These are phyloP conservation scores for Diutina pseudorugosa DNA, from an alignment of 1,139 yeast genomes.

Conservation along the genomic window DNA sequence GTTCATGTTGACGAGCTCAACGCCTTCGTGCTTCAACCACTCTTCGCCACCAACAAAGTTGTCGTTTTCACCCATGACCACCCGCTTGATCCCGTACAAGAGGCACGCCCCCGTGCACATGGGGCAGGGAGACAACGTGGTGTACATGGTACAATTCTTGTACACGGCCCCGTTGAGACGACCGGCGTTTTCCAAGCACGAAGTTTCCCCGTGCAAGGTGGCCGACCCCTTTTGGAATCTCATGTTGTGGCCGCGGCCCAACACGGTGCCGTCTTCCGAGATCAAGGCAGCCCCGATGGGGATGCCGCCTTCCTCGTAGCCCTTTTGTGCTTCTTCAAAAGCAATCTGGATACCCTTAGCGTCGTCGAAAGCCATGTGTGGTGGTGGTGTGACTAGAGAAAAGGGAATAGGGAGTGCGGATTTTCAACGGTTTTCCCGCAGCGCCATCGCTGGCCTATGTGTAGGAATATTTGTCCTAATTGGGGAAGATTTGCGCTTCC, in stretches of 20 bases:
- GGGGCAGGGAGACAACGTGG: conserved; percentile 84
- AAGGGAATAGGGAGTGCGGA: background rate
- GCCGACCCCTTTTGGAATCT: conserved; percentile 74
- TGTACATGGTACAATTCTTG: conserved; percentile 70
- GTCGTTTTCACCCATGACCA: conserved; percentile 79
- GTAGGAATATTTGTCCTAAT: background rate
- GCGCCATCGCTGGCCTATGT: background rate
- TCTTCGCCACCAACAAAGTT: conserved; percentile 75
- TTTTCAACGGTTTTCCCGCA: background rate
- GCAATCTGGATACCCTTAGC: conserved; percentile 56
- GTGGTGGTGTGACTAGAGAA: background rate
- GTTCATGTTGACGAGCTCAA: conserved; percentile 61
- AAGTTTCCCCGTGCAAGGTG: conserved; percentile 82
- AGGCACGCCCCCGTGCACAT: conserved; percentile 94
- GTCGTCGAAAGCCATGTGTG: conserved; percentile 48
- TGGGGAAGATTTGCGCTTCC: background rate
- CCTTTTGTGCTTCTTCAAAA: conserved; percentile 55
- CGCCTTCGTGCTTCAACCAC: conserved; percentile 50
- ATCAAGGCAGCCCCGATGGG: conserved; percentile 78
- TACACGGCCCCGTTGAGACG: conserved; percentile 58
- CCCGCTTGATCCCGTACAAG: conserved; percentile 74
- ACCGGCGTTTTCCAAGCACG: conserved; percentile 83
- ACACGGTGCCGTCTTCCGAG: conserved; percentile 61
- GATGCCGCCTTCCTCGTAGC: conserved; percentile 77
- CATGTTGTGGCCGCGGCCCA: conserved; percentile 84